These are phyloP conservation scores for Myrica gale DNA, from an alignment of 306 rosid species.

Conservation along the genomic window DNA sequence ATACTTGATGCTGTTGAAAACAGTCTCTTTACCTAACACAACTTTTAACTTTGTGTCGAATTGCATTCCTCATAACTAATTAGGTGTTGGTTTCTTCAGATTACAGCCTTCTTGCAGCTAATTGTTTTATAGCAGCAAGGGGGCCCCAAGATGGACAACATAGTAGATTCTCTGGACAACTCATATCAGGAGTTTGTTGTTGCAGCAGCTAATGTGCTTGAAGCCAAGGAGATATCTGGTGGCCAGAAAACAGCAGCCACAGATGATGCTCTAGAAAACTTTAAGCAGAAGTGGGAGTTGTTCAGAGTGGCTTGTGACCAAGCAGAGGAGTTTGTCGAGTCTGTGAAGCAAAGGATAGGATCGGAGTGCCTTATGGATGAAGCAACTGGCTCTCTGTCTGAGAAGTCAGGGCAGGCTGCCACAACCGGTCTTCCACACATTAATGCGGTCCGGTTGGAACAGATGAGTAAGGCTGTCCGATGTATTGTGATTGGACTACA, in stretches of 20 bases:
- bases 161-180: slow-evolving; percentile 59
- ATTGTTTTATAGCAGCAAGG: background rate
- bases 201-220: slow-evolving; percentile 65
- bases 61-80: background rate
- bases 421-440: slow-evolving; percentile 62
- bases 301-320: slow-evolving; percentile 79
- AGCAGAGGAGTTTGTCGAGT: slow-evolving; percentile 81
- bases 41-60: background rate
- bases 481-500: slow-evolving; percentile 78
- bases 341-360: slow-evolving; percentile 78
- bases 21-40: background rate
- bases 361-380: slow-evolving; percentile 78
- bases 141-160: slow-evolving; percentile 50
- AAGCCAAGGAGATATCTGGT: slow-evolving; percentile 51
- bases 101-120: no score
- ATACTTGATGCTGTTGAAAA: background rate
- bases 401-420: slow-evolving; percentile 47
- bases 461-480: slow-evolving; percentile 79
- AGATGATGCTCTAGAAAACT: slow-evolving; percentile 64
- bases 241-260: slow-evolving; percentile 52
- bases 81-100: background rate
- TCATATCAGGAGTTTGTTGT: slow-evolving; percentile 72
- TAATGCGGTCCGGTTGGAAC: slow-evolving; percentile 74
- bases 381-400: slow-evolving; percentile 67
- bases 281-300: slow-evolving; percentile 77